Conservation (phyloP, 23 red algal species). For the Agarophyton chilense region DNA sequence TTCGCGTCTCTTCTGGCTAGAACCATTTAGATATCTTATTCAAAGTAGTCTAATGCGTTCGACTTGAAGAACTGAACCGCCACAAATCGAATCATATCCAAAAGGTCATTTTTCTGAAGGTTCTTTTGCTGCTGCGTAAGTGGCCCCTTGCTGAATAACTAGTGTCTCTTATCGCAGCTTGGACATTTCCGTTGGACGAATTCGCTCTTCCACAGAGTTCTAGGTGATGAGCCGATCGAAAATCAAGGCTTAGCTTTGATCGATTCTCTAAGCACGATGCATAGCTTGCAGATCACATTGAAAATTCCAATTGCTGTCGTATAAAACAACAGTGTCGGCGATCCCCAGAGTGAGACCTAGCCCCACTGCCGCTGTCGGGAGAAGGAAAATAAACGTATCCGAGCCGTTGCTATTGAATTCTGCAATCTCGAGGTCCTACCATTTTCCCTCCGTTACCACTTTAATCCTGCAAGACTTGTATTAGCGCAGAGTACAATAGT, state of each 20-base stretch:
- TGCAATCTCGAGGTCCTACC: conserved; percentile 85
- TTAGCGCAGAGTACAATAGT: conserved; percentile 94
- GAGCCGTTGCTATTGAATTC: conserved; percentile 88
- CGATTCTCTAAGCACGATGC: conserved; percentile 98
- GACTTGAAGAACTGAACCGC: conserved; percentile 95
- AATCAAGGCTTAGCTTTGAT: conserved; percentile 90
- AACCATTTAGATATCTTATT: conserved; percentile 94
- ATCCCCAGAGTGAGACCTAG: conserved; percentile 97
- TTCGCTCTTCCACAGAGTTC: conserved; percentile 93
- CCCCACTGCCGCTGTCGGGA: conserved; percentile 95
- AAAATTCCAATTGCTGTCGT: conserved; percentile 98
- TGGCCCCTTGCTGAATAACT: conserved; percentile 96
- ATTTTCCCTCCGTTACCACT: conserved; percentile 91
- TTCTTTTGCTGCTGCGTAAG: conserved; percentile 90
- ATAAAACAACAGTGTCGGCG: conserved; percentile 97
- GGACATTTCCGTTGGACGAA: conserved; percentile 88
- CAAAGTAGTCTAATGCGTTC: conserved; percentile 70
- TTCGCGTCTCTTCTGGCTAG: conserved; percentile 85
- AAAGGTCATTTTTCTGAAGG: conserved; percentile 86
- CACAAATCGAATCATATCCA: conserved; percentile 98
- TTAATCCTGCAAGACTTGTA: conserved; percentile 96
- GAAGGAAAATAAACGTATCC: conserved; percentile 97
- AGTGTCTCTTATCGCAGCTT: conserved; percentile 96
- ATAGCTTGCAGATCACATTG: conserved; percentile 99
- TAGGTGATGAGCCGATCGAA: conserved; percentile 92